Base-by-base conservation (phyloP, 2,329 filamentous ascomycete species). In the Colletotrichum australisinense region DNA sequence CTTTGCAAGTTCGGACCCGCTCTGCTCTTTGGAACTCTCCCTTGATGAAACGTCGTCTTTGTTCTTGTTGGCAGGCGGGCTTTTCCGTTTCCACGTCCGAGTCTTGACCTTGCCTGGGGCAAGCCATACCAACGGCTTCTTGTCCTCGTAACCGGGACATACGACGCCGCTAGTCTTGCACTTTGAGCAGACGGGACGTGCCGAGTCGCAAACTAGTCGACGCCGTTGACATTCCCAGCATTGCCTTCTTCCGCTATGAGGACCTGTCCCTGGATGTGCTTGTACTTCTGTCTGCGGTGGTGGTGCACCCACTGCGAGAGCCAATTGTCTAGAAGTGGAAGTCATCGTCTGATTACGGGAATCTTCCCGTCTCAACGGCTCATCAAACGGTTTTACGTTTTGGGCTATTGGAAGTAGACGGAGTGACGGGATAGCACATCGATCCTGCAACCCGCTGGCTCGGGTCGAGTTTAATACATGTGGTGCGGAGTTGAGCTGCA, bases 181-280 rank as follows among this genome's bases (percentile, higher is more conserved):
- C 69, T 81, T 81, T 38, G 78, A 80, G 76, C 84, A 85, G 35
- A 77, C 75, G 7, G 84, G 83, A 8, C 74, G 78, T n/a, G 75
- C 76, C 16, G 79, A 81, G 71, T 85, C 83, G 74, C 84, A 85
- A 22, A 83, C 83, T 7, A 84, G 71, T 19, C 79, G 75, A 2
- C 83, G 82, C 16, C 83, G 80, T 30, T 78, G 81, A 70, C 84
- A 85, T 73, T 85, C 84, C 84, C 83, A 86, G 74, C 84, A 86
- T 58, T 84, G 81, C 35, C 71, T 55, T n/a, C 63, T 63, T 6
- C 24, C 9, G 26, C 22, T 49, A 5, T 63, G 55, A 2, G n/a
- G 9, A 5, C 16, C 32, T 26, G 60, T 60, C 28, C 3, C 26
- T 19, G 38, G 5, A 19, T 19, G 38, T 42, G 14, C 7, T 8